These are phyloP conservation scores for Blastobotrys arbuscula DNA, from an alignment of 1,139 yeast genomes.

Conservation along the genomic window DNA sequence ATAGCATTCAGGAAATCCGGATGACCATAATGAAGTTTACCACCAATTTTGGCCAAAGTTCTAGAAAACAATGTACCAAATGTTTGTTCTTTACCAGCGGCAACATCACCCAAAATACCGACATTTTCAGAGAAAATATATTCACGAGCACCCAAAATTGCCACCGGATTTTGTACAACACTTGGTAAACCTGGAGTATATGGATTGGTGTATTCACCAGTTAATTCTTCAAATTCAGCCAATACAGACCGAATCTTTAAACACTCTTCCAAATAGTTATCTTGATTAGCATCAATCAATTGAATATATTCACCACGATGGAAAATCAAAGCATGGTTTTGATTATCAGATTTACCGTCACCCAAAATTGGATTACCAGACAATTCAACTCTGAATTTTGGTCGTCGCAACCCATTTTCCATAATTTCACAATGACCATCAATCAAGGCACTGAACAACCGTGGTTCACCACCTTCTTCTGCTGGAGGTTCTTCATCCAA, in stretches of 20 bases:
- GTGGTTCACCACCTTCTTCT: constrained; percentile 95
- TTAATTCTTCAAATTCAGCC: constrained; percentile 96
- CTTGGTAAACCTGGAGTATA: constrained; percentile 41
- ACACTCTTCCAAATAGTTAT: constrained; percentile 97
- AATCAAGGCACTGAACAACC: constrained; percentile 91
- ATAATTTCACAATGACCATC: constrained; percentile 98
- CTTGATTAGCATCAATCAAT: constrained; percentile 98
- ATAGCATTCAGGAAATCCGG: constrained; percentile 97
- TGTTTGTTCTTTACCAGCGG: constrained; percentile 99
- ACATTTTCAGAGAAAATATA: constrained; percentile 98
- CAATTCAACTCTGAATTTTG: constrained; percentile 93
- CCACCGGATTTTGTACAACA: constrained; percentile 56
- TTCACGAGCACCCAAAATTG: constrained; percentile 98
- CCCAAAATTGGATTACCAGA: constrained; percentile 99
- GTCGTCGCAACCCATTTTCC: constrained; percentile 98
- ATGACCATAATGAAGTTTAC: constrained; percentile 98
- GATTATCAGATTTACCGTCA: constrained; percentile 99
- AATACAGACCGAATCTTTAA: constrained; percentile 93
- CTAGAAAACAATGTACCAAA: constrained; percentile 98
- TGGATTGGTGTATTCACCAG: constrained; percentile 47
- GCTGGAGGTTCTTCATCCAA: constrained; percentile 87
- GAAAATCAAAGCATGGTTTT: constrained; percentile 93
- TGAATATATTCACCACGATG: constrained; percentile 99
- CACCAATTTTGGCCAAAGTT: constrained; percentile 97
- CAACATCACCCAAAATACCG: constrained; percentile 98